These are phyloP conservation scores for Naganishia sp. DNA, from an alignment of 1,284 basidiomycete genomes.

Conservation along the genomic window DNA sequence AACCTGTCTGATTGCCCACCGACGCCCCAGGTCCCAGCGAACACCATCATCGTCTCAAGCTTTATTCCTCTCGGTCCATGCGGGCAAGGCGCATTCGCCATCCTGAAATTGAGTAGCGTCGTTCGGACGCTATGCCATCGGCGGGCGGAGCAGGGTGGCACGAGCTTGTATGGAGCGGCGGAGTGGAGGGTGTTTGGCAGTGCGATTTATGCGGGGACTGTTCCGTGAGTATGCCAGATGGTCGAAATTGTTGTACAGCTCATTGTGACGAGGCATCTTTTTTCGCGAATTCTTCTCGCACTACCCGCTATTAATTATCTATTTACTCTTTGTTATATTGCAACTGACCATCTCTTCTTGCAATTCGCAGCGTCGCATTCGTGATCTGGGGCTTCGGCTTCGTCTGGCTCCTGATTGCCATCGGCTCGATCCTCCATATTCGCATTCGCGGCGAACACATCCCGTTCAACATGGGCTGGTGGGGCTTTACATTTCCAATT, in stretches of 20 bases:
- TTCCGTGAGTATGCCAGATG: constrained; percentile 29
- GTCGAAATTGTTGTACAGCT: too few species aligned
- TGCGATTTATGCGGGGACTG: constrained; percentile 30
- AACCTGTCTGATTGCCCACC: constrained; percentile 20
- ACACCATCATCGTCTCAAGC: constrained; percentile 60
- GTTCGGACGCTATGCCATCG: constrained; percentile 48
- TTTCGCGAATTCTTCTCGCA: too few species aligned
- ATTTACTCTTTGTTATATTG: too few species aligned
- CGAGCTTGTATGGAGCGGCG: constrained; percentile 38
- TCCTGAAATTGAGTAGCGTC: constrained; percentile 60
- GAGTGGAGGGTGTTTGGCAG: constrained; percentile 31
- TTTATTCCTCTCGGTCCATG: constrained; percentile 63
- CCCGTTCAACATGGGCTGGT: constrained; percentile 47
- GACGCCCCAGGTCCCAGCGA: constrained; percentile 53
- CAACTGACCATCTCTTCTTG: background rate
- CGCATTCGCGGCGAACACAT: constrained; percentile 28
- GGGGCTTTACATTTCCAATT: constrained; percentile 53
- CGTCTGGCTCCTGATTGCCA: constrained; percentile 54
- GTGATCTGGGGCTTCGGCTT: constrained; percentile 56
- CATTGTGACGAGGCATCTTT: too few species aligned
- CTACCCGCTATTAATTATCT: too few species aligned
- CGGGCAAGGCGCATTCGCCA: constrained; percentile 64
- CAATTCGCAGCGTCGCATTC: constrained; percentile 41
- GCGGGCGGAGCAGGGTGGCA: constrained; percentile 6
- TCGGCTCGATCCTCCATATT: constrained; percentile 39